Evolutionary conservation across 1,284 basidiomycete genomes (phyloP), one percentile per base, ranked within the genome.

Genomic region (Singerocomus inundabilis): DNA sequence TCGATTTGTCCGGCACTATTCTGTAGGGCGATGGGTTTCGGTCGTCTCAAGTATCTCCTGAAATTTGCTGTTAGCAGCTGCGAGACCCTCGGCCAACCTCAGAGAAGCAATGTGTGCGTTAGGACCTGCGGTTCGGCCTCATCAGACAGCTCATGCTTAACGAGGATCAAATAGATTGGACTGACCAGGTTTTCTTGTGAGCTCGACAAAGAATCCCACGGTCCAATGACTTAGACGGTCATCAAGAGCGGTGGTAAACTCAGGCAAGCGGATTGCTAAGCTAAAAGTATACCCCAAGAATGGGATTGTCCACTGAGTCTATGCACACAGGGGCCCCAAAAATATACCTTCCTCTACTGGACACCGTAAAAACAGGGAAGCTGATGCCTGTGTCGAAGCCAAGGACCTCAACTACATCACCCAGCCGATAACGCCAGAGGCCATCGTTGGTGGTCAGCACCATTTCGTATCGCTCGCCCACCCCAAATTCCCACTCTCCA

Each of bases 361-460:
- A 30, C 26, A 24, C 36, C 24, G 16, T 16, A 13, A 56, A 45
- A n/a, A 57, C 13, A 6, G 55, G 49, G 2, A 34, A 44, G 18
- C 54, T 44, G n/a, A 39, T 26, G 3, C 30, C 33, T 2, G 15
- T 39, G n/a, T 41, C 37, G 29, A 57, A 57, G 21, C 51, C 51
- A 11, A 30, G 16, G 15, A 54, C 6, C 4, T 42, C 32, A 4
- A 54, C 18, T 18, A 46, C 29, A 32, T 57, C 51, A 9, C 34
- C 55, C 31, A 53, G 28, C 11, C 32, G 33, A 33, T 53, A 57
- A 33, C 46, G 41, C 51, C 55, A 57, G 28, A 56, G n/a, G n/a
- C 55, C 55, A 11, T 49, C 34, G n/a, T 26, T 28, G 24, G 53
- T 58, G 2, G 56, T 57, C 28, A 48, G 18, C 16, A 57, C 42